Conservation (phyloP, 306 rosid species). For the Vigna trinervia region DNA sequence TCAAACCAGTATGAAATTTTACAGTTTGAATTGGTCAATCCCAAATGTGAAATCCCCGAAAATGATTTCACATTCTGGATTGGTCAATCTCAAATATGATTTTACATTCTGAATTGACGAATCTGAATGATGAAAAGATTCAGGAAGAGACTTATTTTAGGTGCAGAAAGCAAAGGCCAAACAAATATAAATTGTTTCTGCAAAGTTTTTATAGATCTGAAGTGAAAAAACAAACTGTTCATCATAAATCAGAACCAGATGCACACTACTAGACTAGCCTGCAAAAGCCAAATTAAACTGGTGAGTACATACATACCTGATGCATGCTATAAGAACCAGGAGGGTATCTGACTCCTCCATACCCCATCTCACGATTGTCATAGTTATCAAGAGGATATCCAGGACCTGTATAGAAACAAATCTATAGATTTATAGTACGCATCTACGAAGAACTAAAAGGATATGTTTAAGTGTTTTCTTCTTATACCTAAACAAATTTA, state of each 20-base stretch:
- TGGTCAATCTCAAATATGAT: no score
- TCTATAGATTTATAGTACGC: slow-evolving; percentile 4
- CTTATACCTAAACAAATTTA: background rate
- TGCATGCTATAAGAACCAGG: slow-evolving; percentile 61
- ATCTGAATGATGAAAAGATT: no score
- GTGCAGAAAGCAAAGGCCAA: no score
- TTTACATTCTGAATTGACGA: no score
- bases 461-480: background rate
- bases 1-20: no score
- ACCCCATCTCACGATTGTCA: slow-evolving; percentile 60
- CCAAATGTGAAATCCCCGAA: no score
- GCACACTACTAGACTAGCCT: background rate
- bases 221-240: background rate
- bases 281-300: slow-evolving; percentile 13
- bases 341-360: slow-evolving; percentile 59
- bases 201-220: no score
- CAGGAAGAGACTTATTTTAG: no score
- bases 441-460: background rate
- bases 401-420: slow-evolving; percentile 55
- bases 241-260: background rate
- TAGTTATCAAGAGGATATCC: slow-evolving; percentile 59
- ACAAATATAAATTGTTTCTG: no score
- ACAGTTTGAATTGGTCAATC: no score
- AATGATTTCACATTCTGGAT: no score
- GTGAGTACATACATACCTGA: slow-evolving; percentile 53